Evolutionary conservation across 805 yeast species (phyloP), one percentile per base, ranked within the genome.

Genomic region (Kuraishia cidri): DNA sequence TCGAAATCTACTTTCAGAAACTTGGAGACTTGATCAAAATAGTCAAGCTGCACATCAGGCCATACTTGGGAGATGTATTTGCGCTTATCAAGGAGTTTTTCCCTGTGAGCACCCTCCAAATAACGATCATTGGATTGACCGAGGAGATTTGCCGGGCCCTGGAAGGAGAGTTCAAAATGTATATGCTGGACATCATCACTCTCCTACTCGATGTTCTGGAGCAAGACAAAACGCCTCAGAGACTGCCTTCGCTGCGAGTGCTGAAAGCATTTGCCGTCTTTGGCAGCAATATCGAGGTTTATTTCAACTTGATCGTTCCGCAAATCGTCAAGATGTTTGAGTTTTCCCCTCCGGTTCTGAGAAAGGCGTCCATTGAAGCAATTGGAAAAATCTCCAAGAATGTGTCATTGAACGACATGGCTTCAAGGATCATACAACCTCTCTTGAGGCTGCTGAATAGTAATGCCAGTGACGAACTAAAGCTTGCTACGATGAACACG

Each of bases 1-100:
- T 85, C 12, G 95, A 86, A 44, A 81, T 88, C 36, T 83, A 88
- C 47, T 87, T 92, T 57, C 86, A 87, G 48, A 97, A 90, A 46
- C 60, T 92, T 37, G 79, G 92, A 9, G 79, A 79, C 1, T 62
- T 92, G 40, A 78, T 88, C 4, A 59, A 72, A 14, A 84, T 87
- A 42, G 96, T 88, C 20, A 85, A 83, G 42, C 90, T 86, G 47
- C 95, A 92, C 48, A 83, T 92, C 13, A 64, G 97, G 32, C 90
- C 94, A 2, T 82, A 75, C 46, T 66, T 92, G 29, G 69, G 73
- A 3, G 83, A 80, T 24, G 77, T 94, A 6, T 84, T 87, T 46
- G 74, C 60, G 3, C 75, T 83, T 1, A 74, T 90, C 33, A 74
- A 74, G 39, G 94, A 85, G 40, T 85, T 77, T 39, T 88, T 87